Conservation (phyloP, 2,329 filamentous ascomycete species). For the Clarireedia homoeocarpa region DNA sequence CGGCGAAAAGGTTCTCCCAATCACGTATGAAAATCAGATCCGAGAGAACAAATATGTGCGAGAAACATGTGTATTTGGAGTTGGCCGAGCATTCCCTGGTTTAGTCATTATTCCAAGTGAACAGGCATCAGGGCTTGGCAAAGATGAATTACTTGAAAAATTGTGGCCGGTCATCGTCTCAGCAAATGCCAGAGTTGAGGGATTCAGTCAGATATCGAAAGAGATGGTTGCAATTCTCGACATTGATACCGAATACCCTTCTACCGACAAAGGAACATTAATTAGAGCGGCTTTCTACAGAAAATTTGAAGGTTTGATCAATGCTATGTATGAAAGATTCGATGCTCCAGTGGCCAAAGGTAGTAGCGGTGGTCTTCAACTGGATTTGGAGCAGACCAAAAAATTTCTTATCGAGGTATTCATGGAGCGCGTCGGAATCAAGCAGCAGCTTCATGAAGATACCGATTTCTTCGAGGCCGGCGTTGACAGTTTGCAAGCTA, state of each 20-base stretch:
- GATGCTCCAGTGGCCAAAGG: slow-evolving; percentile 6
- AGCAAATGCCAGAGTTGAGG: slow-evolving; percentile 43
- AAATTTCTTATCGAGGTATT: slow-evolving; percentile 8
- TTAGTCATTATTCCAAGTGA: slow-evolving; percentile 45
- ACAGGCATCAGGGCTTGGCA: slow-evolving; percentile 32
- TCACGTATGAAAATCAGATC: slow-evolving; percentile 44
- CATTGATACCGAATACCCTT: slow-evolving; percentile 34
- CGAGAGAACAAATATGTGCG: slow-evolving; percentile 44
- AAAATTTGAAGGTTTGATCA: slow-evolving; percentile 37
- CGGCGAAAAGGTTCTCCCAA: slow-evolving; percentile 40
- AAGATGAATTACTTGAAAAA: slow-evolving; percentile 38
- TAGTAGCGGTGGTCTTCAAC: not conserved
- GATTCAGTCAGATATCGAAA: slow-evolving; percentile 43
- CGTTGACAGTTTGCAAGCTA: slow-evolving; percentile 51
- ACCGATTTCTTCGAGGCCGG: slow-evolving; percentile 52
- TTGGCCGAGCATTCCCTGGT: slow-evolving; percentile 43
- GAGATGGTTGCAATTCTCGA: slow-evolving; percentile 46
- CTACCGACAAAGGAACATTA: slow-evolving; percentile 47
- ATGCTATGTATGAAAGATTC: slow-evolving; percentile 29
- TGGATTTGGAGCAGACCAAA: slow-evolving; percentile 6
- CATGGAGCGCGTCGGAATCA: slow-evolving; percentile 5
- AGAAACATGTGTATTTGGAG: slow-evolving; percentile 52
- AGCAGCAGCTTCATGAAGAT: slow-evolving; percentile 23
- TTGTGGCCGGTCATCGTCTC: slow-evolving; percentile 44
- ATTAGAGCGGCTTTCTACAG: slow-evolving; percentile 43